A percentile compares a stretch with the other conserved stretches of the same genome.
phyloP scores from a whole-genome alignment of 2,329 filamentous ascomycete species.

The Chaetoscypha palmicola region DNA sequence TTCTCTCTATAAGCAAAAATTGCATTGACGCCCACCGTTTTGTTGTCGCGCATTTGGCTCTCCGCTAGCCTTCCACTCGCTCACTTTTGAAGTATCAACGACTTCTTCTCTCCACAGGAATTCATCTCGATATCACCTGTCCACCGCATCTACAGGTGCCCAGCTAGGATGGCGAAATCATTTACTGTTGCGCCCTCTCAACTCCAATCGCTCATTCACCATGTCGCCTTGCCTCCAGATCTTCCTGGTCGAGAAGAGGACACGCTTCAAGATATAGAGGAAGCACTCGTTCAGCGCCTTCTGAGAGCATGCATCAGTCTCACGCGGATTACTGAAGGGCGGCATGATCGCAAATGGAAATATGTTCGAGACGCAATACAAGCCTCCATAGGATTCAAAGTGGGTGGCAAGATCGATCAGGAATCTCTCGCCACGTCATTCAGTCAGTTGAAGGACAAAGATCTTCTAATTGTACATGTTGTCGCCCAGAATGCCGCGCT shows the following conservation, averaged over 20 bases:
- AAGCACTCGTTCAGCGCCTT: conserved; percentile 7
- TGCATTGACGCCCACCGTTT: too few relatives aligned
- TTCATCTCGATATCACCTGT: too few relatives aligned
- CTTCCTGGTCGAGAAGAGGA: conserved; percentile 19
- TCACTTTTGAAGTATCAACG: too few relatives aligned
- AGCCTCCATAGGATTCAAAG: conserved; percentile 10
- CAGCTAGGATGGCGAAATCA: too few relatives aligned
- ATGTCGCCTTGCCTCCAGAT: conserved; percentile 17
- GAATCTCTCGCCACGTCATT: conserved; percentile 28
- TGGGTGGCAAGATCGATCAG: conserved; percentile 16
- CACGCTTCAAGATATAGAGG: conserved; percentile 7
- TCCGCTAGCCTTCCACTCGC: too few relatives aligned
- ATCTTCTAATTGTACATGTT: conserved; percentile 38
- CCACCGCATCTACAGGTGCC: too few relatives aligned
- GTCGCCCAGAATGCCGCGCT: conserved; percentile 44
- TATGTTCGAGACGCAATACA: conserved; percentile 13
- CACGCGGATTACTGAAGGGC: not conserved
- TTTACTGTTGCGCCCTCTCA: too few relatives aligned
- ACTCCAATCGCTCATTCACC: conserved; percentile 18
- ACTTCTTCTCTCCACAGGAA: too few relatives aligned
- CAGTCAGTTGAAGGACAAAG: conserved; percentile 21
- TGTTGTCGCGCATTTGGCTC: too few relatives aligned
- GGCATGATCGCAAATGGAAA: not conserved
- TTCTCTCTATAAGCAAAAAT: too few relatives aligned
- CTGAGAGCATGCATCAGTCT: conserved; percentile 6